Evolutionary conservation across 345 rosid genomes (phyloP).

Genomic region (Aquilaria malaccensis): DNA sequence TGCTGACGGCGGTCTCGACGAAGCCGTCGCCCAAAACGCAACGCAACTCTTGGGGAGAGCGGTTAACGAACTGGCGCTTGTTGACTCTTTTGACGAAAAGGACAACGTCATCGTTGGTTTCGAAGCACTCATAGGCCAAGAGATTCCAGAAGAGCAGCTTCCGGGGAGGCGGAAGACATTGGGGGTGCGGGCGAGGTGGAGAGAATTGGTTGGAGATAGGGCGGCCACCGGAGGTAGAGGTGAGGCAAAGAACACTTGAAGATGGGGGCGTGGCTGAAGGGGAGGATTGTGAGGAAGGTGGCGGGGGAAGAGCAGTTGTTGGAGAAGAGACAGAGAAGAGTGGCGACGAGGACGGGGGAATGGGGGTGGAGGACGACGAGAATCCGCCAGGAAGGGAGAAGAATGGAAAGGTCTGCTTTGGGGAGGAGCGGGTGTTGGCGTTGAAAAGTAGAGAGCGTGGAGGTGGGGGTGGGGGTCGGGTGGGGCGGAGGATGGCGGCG

Average conservation of each 20-base stretch:
- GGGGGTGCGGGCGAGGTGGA: conserved; percentile 13
- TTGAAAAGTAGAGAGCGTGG: no score
- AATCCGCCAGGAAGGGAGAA: conserved; percentile 74
- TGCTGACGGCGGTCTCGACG: conserved; percentile 50
- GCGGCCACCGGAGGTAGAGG: conserved; percentile 34
- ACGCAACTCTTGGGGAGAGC: conserved; percentile 31
- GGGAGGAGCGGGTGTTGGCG: no score
- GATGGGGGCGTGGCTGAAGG: conserved; percentile 35
- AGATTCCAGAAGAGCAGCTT: conserved; percentile 41
- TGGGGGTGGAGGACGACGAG: conserved; percentile 36
- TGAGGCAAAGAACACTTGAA: conserved; percentile 56
- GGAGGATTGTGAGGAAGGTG: conserved; percentile 35
- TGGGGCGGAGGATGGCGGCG: no score
- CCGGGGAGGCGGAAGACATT: conserved; percentile 12
- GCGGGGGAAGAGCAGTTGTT: conserved; percentile 47
- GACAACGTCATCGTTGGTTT: conserved; percentile 66
- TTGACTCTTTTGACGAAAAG: conserved; percentile 69
- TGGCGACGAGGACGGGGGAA: neutral
- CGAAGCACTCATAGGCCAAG: conserved; percentile 63
- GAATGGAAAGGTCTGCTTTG: conserved; percentile 22
- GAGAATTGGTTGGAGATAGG: conserved; percentile 45
- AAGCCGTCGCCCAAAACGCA: conserved; percentile 60
- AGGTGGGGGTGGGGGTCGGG: no score
- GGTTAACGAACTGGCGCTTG: conserved; percentile 41
- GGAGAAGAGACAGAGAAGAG: conserved; percentile 47